Evolutionary conservation across 2,329 filamentous ascomycete species (phyloP), one percentile per base, ranked within the genome.

Genomic region (Scorias spongiosa): DNA sequence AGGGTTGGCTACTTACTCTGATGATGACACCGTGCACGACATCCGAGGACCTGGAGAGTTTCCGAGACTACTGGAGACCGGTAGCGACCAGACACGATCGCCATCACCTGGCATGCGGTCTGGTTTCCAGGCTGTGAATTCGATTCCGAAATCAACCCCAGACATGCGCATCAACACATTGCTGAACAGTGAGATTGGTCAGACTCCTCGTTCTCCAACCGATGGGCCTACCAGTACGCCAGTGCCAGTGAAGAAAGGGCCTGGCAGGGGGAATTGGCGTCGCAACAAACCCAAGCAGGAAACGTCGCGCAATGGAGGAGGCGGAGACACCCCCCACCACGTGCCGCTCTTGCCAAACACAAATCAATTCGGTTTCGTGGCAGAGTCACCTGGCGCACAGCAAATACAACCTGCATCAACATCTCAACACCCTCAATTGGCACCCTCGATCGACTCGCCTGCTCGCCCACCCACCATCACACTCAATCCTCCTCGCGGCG

Each of bases 181-280:
- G 4, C 61, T 70, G 41, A 68, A 69, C 49, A 66, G 67, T 46
- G 66, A 70, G 32, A 66, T 68, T 12, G 45, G 48, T 2, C 44
- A 28, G 17, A 43, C 39, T 29, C 50, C 11, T 50, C 58, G 28
- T 46, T 55, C 36, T 49, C 41, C 51, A 7, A 51, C 49, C 28
- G 36, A 39, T 5, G 40, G 48, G 14, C 59, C 59, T 10, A 54
- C 60, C 3, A 58, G 59, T 2, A 54, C 59, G 32, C 51, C 55
- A 26, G 47, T 46, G 8, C 47, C 54, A 7, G 50, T 47, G 10
- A 60, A 56, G 48, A 70, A 70, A 50, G 66, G 67, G 1, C 63
- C 66, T 9, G 67, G 68, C n/a, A 60, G 68, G 28, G 67, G 68
- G 41, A 71, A 71, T 45, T 70, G 68, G 67, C 63, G 65, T 10